Evolutionary conservation across 371 early-diverging fungal species (phyloP), one percentile per base, ranked within the genome.

Genomic region (Mucor ambiguus): DNA sequence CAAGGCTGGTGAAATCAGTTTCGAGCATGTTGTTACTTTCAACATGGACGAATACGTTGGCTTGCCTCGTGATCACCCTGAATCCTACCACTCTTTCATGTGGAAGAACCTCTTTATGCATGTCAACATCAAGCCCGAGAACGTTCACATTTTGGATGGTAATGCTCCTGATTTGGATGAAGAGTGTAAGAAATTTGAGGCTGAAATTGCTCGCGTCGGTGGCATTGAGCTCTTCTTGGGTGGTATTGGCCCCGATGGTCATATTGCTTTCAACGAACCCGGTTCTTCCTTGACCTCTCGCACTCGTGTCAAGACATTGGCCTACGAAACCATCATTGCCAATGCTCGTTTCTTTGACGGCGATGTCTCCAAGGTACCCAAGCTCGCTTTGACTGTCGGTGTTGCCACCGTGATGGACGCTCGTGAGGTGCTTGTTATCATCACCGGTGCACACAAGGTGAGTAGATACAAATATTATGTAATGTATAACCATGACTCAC

Each of bases 221-320:
- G 93, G 74, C 58, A 69, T 73, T 18, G 74, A 73, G 41, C 67
- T 73, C 61, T 73, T 73, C 46, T 64, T 73, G 64, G 74, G 74
- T 61, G 74, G 74, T 52, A 93, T 93, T 60, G 93, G 94, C 22
- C 93, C 93, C 10, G 93, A 94, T 77, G 94, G 94, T 54, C 94
- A 94, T 66, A 92, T 94, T 73, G 93, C 93, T 35, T 94, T 94
- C 74, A 94, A 94, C 69, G 94, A 93, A 68, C 94, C 94, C 12
- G 94, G 94, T 16, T 92, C 92, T 41, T 93, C 93, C n/a, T 80
- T 93, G 55, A 88, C 86, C 55, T 93, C 93, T 8, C 85, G 91
- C 28, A 94, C 94, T 9, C 87, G 94, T 58, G 92, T 91, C 75
- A 93, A 94, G 84, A 94, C 94, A 20, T 79, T 94, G 32, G 93